Percentiles rank a stretch among this genome's conserved stretches.
Conservation (phyloP, 441 rosid genomes). For the Brassica hybrid region DNA sequence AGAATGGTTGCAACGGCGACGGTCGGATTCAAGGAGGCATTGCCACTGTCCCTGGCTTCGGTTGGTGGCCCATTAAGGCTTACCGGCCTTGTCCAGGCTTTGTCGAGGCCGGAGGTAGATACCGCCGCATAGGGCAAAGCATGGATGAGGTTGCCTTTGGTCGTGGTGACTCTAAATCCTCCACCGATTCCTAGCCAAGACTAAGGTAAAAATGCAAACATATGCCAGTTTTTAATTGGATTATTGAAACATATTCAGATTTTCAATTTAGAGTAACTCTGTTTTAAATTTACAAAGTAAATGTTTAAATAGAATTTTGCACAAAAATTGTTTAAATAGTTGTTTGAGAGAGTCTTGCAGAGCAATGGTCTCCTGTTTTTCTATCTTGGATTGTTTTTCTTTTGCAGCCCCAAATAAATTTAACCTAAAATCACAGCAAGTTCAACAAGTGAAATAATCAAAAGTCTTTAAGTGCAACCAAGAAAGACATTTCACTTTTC, state of each 20-base stretch:
- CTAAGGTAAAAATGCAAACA: background rate
- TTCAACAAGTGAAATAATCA: background rate
- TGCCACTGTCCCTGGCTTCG: constrained; percentile 90
- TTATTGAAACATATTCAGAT: background rate
- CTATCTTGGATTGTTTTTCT: background rate
- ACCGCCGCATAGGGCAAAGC: constrained; percentile 78
- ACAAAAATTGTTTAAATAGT: background rate
- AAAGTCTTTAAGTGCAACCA: background rate
- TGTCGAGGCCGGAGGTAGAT: constrained; percentile 83
- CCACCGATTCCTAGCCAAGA: constrained; percentile 20
- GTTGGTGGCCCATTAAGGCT: constrained; percentile 99
- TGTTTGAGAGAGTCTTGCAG: constrained; percentile 8
- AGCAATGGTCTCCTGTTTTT: constrained; percentile 5
- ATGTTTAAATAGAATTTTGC: background rate
- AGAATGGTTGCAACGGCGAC: constrained; percentile 90
- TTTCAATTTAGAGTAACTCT: background rate
- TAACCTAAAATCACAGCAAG: constrained; percentile 12
- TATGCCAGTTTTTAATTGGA: background rate
- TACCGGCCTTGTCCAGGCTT: constrained; percentile 87
- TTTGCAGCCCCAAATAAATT: background rate
- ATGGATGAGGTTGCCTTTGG: constrained; percentile 91
- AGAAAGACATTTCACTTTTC: background rate
- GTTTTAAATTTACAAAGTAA: background rate
- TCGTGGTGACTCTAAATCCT: constrained; percentile 39
- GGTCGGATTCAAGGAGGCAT: constrained; percentile 99